Conservation (phyloP, 306 rosid genomes). For the Betula pendula region DNA sequence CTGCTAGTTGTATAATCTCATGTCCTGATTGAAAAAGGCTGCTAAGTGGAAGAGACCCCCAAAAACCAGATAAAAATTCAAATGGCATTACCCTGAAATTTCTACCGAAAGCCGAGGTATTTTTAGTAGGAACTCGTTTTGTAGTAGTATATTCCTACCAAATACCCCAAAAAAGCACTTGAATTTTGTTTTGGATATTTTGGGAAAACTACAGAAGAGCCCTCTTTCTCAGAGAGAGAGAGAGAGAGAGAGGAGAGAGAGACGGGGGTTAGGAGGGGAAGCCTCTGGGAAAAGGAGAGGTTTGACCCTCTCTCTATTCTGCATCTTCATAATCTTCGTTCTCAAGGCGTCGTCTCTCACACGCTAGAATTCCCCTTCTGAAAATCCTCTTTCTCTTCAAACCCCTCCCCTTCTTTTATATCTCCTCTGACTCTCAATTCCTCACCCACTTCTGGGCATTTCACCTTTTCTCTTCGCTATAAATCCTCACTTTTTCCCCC, state of each 20-base stretch:
- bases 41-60: background rate
- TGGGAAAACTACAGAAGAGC: constrained; percentile 10
- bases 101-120: background rate
- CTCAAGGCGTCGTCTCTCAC: constrained; percentile 21
- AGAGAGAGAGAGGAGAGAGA: background rate
- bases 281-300: constrained; percentile 32
- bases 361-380: constrained; percentile 25
- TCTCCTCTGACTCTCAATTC: constrained; percentile 8
- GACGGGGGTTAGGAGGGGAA: constrained; percentile 9
- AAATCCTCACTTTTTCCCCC: background rate
- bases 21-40: background rate
- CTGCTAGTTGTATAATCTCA: too few relatives aligned
- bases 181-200: constrained; percentile 20
- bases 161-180: background rate
- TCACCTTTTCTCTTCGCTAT: background rate
- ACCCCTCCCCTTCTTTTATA: background rate
- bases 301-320: constrained; percentile 1
- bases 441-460: constrained; percentile 6
- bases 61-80: background rate
- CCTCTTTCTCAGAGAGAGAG: background rate
- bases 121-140: background rate
- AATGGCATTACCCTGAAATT: background rate
- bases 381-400: background rate
- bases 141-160: background rate
- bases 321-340: background rate